Evolutionary conservation across 2,329 filamentous ascomycete species (phyloP), one percentile per base, ranked within the genome.

Genomic region (Fusarium anthophilum): DNA sequence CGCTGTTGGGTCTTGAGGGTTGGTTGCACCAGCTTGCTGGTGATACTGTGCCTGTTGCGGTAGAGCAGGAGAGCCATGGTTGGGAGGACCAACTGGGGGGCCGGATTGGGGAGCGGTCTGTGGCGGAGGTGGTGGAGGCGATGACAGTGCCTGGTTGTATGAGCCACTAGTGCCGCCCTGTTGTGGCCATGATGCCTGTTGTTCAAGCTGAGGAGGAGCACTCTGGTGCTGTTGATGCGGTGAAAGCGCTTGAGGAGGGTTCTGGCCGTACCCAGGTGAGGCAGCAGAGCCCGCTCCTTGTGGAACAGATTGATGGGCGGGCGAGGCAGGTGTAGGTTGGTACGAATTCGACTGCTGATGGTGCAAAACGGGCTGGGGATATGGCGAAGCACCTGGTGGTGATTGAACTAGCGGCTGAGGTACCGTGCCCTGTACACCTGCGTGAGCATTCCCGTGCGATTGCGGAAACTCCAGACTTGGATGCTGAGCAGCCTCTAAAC

Each of bases 201-300:
- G 66, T 3, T 57, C 53, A 11, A 37, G 24, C 6, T 65, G 53
- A 5, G 24, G 26, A 20, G 59, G 44, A 20, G 47, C 35, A 28
- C 24, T 44, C 13, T 75, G 51, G 4, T 72, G 35, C 10, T 69
- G 26, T 14, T 50, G 55, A 8, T 71, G 56, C 4, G 18, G 66
- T 5, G 45, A 37, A 7, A 44, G 24, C 3, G 20, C 11, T 10
- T 70, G 53, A 2, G 35, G 17, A 22, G 20, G 53, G 22, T 12
- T 30, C n/a, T 59, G 59, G 1, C n/a, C 30, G 11, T 70, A 24
- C 8, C 14, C 30, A 11, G 45, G 30, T 6, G 43, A 38, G 3
- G 14, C 51, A 1, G 3, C 37, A 44, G 41, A 22, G 15, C 17
- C 30, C 3, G 12, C 24, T 17, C 41, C 26, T 1, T 35, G 32